Evolutionary conservation across 441 rosid species (phyloP).

Genomic region (Caryocar brasiliense): DNA sequence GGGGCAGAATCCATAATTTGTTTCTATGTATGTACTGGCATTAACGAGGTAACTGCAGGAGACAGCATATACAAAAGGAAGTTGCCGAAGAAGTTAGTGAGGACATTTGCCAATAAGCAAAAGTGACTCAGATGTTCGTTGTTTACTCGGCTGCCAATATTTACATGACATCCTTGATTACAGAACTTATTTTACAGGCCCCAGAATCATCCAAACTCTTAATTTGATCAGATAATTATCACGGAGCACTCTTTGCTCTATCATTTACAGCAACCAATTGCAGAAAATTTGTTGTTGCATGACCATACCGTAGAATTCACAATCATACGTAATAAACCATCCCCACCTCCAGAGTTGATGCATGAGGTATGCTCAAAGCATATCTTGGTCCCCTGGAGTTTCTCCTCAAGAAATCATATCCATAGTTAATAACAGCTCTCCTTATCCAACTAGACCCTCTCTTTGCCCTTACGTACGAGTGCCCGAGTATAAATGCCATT

Average conservation of each 20-base stretch:
- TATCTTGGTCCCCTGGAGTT: slow-evolving; percentile 60
- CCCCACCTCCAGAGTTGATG: slow-evolving; percentile 82
- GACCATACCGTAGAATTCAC: background rate
- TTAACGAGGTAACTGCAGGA: too few species aligned
- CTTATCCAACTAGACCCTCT: slow-evolving; percentile 64
- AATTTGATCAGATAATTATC: too few species aligned
- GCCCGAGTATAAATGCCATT: slow-evolving; percentile 74
- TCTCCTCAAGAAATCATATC: slow-evolving; percentile 80
- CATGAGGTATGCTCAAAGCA: slow-evolving; percentile 63
- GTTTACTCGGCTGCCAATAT: too few species aligned
- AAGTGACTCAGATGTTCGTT: too few species aligned
- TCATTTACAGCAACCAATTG: slow-evolving; percentile 12
- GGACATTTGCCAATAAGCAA: too few species aligned
- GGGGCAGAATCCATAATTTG: too few species aligned
- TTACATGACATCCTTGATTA: too few species aligned
- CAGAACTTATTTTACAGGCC: too few species aligned
- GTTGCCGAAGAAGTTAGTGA: too few species aligned
- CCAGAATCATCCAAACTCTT: too few species aligned
- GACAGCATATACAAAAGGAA: too few species aligned
- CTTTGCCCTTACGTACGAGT: slow-evolving; percentile 70
- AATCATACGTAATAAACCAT: slow-evolving; percentile 61
- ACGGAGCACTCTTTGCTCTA: slow-evolving; percentile 6
- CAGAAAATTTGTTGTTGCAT: background rate
- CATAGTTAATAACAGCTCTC: slow-evolving; percentile 55
- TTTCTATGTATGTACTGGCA: too few species aligned